Percentiles rank a stretch among this genome's conserved stretches.
phyloP scores from a whole-genome alignment of 179 eudicot genomes.

The Beta lomatogona region DNA sequence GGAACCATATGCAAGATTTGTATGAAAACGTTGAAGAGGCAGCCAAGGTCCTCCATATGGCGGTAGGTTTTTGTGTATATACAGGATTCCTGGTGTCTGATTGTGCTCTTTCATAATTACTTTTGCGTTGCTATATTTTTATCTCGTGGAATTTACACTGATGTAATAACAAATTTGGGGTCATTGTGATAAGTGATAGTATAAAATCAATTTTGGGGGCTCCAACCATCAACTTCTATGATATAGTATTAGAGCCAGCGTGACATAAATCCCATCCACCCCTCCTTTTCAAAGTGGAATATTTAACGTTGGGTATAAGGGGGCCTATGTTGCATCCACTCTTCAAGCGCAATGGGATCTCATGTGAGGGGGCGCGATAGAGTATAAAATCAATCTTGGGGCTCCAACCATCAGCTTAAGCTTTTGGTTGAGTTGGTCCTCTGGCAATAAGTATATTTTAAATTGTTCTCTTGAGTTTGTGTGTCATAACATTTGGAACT shows the following conservation, averaged over 20 bases:
- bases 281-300: too few species aligned
- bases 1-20: conserved; percentile 70
- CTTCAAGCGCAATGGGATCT: too few species aligned
- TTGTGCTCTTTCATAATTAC: background rate
- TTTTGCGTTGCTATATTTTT: background rate
- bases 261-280: too few species aligned
- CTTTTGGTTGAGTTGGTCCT: too few species aligned
- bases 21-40: conserved; percentile 84
- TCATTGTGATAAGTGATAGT: background rate
- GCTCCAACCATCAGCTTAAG: too few species aligned
- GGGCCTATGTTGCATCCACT: too few species aligned
- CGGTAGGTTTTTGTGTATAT: conserved; percentile 48
- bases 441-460: background rate
- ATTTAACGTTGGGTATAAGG: too few species aligned
- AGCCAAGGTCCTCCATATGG: conserved; percentile 62
- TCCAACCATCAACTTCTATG: too few species aligned
- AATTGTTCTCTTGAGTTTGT: background rate
- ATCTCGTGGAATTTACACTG: background rate
- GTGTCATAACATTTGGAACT: background rate
- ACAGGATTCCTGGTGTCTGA: background rate
- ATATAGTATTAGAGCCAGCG: too few species aligned
- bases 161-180: background rate
- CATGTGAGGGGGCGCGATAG: too few species aligned
- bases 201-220: too few species aligned
- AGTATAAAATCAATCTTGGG: too few species aligned